Conservation (phyloP, 2,329 filamentous ascomycete genomes). For the Dothistroma septosporum region DNA sequence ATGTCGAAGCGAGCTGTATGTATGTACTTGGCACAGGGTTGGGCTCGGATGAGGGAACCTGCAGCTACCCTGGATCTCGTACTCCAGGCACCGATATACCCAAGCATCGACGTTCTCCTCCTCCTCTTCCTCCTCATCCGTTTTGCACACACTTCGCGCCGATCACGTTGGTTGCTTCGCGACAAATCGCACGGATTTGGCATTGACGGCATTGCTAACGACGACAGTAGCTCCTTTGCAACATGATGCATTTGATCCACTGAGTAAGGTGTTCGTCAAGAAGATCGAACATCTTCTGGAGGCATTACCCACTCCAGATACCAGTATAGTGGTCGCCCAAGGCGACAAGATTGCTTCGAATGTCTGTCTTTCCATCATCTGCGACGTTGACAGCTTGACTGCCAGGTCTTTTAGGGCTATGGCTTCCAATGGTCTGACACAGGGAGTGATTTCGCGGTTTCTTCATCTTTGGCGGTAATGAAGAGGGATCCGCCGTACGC, state of each 20-base stretch:
- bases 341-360: not conserved
- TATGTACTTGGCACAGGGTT: not conserved
- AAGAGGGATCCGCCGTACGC: constrained; percentile 4
- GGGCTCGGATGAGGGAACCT: not conserved
- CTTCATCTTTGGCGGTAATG: constrained; percentile 2
- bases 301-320: constrained; percentile 5
- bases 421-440: constrained; percentile 5
- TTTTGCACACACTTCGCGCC: too few species aligned
- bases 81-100: not conserved
- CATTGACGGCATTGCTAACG: not conserved
- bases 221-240: not conserved
- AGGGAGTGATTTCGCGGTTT: not conserved
- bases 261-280: not conserved
- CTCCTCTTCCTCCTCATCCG: not conserved
- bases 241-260: not conserved
- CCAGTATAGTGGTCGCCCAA: constrained; percentile 10
- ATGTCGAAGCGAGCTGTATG: not conserved
- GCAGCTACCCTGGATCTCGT: not conserved
- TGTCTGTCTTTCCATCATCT: not conserved
- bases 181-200: not conserved
- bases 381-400: not conserved
- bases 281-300: constrained; percentile 4
- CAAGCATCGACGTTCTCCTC: not conserved
- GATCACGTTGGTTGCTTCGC: too few species aligned
- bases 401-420: constrained; percentile 9